These are phyloP conservation scores for Dentiscutata heterogama DNA, from an alignment of 371 early-diverging fungal genomes.

Conservation along the genomic window DNA sequence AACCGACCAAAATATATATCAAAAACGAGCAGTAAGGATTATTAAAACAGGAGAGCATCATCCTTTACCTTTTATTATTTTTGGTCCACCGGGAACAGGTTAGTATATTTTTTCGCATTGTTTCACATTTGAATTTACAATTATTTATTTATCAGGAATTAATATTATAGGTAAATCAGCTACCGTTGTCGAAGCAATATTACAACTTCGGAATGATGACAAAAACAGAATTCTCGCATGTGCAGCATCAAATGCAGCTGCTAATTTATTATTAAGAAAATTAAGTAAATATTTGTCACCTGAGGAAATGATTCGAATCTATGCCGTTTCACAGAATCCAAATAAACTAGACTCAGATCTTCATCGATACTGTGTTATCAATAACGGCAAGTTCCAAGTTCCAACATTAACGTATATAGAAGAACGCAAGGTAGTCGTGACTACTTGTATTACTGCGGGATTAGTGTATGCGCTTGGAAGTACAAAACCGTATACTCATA, in stretches of 20 bases:
- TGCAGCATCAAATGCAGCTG: neutral
- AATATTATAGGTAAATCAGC: neutral
- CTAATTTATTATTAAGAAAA: neutral
- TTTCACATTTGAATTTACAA: neutral
- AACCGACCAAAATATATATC: neutral
- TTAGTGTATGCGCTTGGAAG: neutral
- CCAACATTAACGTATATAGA: neutral
- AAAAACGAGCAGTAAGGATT: neutral
- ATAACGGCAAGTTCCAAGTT: neutral
- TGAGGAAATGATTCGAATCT: conserved; percentile 1
- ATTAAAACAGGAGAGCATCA: neutral
- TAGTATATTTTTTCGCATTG: neutral
- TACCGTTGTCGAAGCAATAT: neutral
- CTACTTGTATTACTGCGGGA: neutral
- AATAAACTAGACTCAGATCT: neutral
- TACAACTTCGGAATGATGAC: neutral
- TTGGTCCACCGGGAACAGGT: neutral
- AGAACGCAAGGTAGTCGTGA: neutral
- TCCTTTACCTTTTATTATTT: neutral
- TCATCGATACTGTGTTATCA: neutral
- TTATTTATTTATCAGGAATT: neutral
- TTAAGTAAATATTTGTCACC: neutral
- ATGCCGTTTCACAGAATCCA: neutral
- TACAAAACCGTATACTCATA: neutral
- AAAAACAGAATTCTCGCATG: neutral